phyloP scores from a whole-genome alignment of 768 basidiomycete genomes.

The Hirschioporus abietinus region DNA sequence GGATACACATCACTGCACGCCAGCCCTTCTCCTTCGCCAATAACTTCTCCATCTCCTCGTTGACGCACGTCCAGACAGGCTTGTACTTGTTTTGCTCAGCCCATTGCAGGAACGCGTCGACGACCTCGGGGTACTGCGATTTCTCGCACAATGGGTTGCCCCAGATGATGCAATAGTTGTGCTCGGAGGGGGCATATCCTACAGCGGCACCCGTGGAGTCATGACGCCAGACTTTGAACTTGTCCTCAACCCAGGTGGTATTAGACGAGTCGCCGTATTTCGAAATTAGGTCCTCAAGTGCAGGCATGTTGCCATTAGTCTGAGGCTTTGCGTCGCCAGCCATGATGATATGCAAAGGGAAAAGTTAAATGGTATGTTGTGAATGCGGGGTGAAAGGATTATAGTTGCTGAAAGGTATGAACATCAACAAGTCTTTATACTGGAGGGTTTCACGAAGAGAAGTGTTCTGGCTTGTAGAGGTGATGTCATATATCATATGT shows the following conservation, averaged over 20 bases:
- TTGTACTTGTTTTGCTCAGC: slow-evolving; percentile 39
- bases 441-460: not conserved
- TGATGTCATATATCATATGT: not conserved
- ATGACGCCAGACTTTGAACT: slow-evolving; percentile 45
- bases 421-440: not conserved
- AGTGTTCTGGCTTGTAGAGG: not conserved
- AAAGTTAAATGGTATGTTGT: not conserved
- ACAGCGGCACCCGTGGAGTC: slow-evolving; percentile 52
- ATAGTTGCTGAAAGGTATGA: not conserved
- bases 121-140: slow-evolving; percentile 33
- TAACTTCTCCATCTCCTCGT: slow-evolving; percentile 43
- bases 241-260: slow-evolving; percentile 64
- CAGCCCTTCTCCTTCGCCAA: slow-evolving; percentile 44
- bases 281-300: slow-evolving; percentile 49
- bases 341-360: not conserved
- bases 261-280: slow-evolving; percentile 62
- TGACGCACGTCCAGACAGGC: slow-evolving; percentile 58
- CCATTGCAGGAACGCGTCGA: slow-evolving; percentile 40
- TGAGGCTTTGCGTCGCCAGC: not conserved
- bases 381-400: not conserved
- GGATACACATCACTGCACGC: slow-evolving; percentile 57
- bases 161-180: slow-evolving; percentile 52
- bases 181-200: slow-evolving; percentile 49
- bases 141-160: slow-evolving; percentile 51
- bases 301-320: not conserved